Conservation (phyloP, 371 early-diverging fungal species). For the Neoconidiobolus thromboides region DNA sequence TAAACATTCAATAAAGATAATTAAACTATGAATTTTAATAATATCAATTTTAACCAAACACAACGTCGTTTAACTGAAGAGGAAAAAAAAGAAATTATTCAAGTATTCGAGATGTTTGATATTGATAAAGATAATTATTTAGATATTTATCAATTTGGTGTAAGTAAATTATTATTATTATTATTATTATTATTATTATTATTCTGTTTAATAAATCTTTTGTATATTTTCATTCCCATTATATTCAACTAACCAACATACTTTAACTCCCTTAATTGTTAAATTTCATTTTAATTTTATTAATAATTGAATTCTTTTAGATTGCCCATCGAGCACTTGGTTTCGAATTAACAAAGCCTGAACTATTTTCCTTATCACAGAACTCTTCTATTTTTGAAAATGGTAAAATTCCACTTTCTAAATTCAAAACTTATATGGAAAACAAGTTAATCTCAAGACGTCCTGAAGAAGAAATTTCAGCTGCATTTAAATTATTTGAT, state of each 20-base stretch:
- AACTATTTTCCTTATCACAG: neutral
- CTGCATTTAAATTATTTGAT: constrained; percentile 62
- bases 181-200: neutral
- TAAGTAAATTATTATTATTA: constrained; percentile 7
- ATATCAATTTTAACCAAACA: no score
- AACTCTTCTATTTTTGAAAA: neutral
- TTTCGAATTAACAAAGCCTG: constrained; percentile 46
- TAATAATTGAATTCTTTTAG: constrained; percentile 8
- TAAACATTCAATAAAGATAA: no score
- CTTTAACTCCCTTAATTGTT: no score
- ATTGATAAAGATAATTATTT: constrained; percentile 44
- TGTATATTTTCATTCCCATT: no score
- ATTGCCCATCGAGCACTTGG: constrained; percentile 57
- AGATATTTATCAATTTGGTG: constrained; percentile 62
- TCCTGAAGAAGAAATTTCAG: constrained; percentile 53
- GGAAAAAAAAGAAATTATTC: constrained; percentile 41
- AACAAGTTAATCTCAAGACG: constrained; percentile 5
- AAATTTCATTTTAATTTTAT: no score
- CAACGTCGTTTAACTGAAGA: constrained; percentile 20
- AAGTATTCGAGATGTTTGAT: constrained; percentile 57
- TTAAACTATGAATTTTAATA: no score
- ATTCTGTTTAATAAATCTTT: neutral
- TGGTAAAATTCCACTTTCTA: neutral
- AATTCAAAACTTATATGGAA: neutral
- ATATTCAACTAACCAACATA: no score